Evolutionary conservation across 345 rosid genomes (phyloP), one percentile per base, ranked within the genome.

Genomic region (Murraya koenigii): DNA sequence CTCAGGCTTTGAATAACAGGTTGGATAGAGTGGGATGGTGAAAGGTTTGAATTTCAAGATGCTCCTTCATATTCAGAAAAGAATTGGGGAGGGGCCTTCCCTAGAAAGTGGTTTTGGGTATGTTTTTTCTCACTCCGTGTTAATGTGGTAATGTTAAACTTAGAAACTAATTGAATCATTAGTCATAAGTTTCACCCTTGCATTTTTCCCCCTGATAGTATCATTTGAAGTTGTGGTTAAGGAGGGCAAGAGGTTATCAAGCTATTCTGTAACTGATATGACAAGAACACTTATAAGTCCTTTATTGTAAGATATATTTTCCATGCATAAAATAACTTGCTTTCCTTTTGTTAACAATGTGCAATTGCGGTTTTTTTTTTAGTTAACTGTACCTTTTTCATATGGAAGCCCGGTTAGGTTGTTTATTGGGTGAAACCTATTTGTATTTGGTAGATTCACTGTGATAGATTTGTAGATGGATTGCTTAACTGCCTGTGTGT

Each of bases 61-160:
- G 98, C 96, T 36, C 99, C 98, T 82, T 95, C 99, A 17, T 95
- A 95, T 76, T 93, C 98, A 13, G 99, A 95, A 78, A 95, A 95
- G 89, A 93, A 95, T 76, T 95, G 99, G 99, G 98, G 99, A 82
- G 97, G 91, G 79, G 97, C 87, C 78, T 95, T 95, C 85, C 99
- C 98, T 66, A 90, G 96, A 81, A 95, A 91, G 83, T 95, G 99
- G 99, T 95, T 93, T 85, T 95, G 99, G 99, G 99, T 95, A 88
- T 71, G 19, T 74, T 75, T 75, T 68, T 66, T 19, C 76, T 75
- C 78, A 71, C 56, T 15, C n/a, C 56, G 75, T 78, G 49, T 76
- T 63, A 25, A 15, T 75, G 72, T 61, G 79, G 68, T 61, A 77
- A 76, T 75, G 71, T 61, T 77, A 69, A 72, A 20, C 39, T 62